Evolutionary conservation across 1,284 basidiomycete genomes (phyloP).

Genomic region (Cystobasidiaceae sp.): DNA sequence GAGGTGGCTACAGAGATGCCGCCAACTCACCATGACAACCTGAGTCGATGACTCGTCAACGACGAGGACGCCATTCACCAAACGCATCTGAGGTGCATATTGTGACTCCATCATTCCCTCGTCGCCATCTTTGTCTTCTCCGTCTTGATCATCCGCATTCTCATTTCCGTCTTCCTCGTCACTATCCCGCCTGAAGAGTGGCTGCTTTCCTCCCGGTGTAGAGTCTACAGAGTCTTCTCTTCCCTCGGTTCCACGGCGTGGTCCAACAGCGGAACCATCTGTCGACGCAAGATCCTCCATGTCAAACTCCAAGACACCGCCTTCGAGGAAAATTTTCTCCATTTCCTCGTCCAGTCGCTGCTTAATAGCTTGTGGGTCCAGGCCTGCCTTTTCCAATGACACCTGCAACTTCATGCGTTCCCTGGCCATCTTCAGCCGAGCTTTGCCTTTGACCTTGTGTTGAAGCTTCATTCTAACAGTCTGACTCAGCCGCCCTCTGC

Average conservation of each 20-base stretch:
- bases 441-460: background rate
- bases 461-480: background rate
- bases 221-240: no score
- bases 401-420: constrained; percentile 15
- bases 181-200: background rate
- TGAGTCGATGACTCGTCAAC: constrained; percentile 72
- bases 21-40: constrained; percentile 56
- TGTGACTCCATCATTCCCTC: constrained; percentile 56
- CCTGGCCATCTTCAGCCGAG: background rate
- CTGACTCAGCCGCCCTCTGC: background rate
- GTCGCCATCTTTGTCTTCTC: constrained; percentile 55
- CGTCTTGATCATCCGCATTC: background rate
- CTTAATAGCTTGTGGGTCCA: constrained; percentile 6
- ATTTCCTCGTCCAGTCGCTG: background rate
- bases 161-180: constrained; percentile 16
- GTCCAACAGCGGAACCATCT: background rate
- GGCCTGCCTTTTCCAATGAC: background rate
- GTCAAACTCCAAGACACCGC: background rate
- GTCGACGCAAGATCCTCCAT: background rate
- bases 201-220: no score
- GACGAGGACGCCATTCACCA: constrained; percentile 72
- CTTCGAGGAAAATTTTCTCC: background rate
- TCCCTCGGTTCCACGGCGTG: no score
- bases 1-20: background rate
- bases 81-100: constrained; percentile 72